A percentile compares a stretch with the other conserved stretches of the same genome.
phyloP scores from a whole-genome alignment of 176 grass and related monocot species.

The Aegilops sharonensis region DNA sequence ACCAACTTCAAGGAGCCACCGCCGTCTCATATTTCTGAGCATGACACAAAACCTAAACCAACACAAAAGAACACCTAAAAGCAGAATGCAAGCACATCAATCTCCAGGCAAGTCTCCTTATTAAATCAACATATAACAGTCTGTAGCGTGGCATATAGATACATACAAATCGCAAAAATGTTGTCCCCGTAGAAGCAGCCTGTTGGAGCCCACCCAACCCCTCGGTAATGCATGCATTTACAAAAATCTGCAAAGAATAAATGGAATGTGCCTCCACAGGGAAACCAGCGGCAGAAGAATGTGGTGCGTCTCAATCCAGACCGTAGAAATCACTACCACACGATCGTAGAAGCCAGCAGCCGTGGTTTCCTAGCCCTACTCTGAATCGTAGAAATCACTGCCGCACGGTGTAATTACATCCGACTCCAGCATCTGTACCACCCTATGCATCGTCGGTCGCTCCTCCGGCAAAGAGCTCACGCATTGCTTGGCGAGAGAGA shows the following conservation, averaged over 20 bases:
- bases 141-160: conserved; percentile 45
- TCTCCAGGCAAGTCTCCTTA: conserved; percentile 35
- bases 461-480: conserved; percentile 85
- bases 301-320: conserved; percentile 46
- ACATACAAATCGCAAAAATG: conserved; percentile 57
- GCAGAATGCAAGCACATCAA: neutral
- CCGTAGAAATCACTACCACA: conserved; percentile 55
- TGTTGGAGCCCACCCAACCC: conserved; percentile 31
- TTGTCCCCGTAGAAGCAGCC: conserved; percentile 37
- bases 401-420: conserved; percentile 97
- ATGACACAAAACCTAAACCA: no score
- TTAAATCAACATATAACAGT: conserved; percentile 39
- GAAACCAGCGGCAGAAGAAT: conserved; percentile 12
- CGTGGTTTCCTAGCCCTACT: conserved; percentile 37
- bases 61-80: no score
- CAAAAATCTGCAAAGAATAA: conserved; percentile 78
- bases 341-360: neutral
- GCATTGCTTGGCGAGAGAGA: conserved; percentile 90
- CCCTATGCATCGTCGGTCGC: conserved; percentile 93
- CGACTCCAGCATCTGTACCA: conserved; percentile 95
- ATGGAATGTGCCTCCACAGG: conserved; percentile 59
- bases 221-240: conserved; percentile 56
- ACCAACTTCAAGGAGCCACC: no score
- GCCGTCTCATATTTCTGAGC: no score
- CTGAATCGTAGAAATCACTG: conserved; percentile 98